These are phyloP conservation scores for Cetraspora pellucida DNA, from an alignment of 192 early-diverging fungal genomes.

Conservation along the genomic window DNA sequence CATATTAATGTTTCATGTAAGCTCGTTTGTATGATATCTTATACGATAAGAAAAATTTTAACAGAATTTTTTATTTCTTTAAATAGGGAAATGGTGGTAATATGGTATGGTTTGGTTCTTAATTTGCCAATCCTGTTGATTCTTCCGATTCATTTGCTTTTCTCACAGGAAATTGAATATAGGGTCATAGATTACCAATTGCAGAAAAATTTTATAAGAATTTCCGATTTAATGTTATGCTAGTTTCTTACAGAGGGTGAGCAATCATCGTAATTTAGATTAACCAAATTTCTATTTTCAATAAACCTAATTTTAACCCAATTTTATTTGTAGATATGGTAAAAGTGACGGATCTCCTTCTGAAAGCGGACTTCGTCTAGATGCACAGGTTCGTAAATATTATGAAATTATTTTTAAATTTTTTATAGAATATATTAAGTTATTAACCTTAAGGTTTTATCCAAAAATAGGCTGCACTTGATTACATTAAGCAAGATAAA, in stretches of 20 bases:
- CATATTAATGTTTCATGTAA: conserved; percentile 83
- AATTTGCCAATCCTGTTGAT: neutral
- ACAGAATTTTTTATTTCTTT: neutral
- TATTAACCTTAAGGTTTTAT: neutral
- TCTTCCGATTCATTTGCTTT: conserved; percentile 5
- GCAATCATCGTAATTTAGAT: too few relatives aligned
- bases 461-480: conserved; percentile 69
- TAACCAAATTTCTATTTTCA: too few relatives aligned
- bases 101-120: conserved; percentile 59
- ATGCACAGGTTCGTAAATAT: conserved; percentile 69
- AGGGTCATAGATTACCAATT: conserved; percentile 93
- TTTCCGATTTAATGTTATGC: conserved; percentile 83
- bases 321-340: conserved; percentile 66
- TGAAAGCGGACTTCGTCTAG: conserved; percentile 86
- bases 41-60: neutral
- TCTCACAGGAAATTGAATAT: conserved; percentile 1
- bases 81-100: conserved; percentile 91
- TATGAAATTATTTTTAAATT: neutral
- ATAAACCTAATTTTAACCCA: too few relatives aligned
- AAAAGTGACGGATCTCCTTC: conserved; percentile 80
- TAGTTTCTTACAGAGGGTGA: conserved; percentile 96
- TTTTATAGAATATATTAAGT: neutral
- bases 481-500: conserved; percentile 81
- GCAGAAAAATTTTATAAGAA: conserved; percentile 71
- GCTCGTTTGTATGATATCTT: neutral